Base-by-base conservation (phyloP, 768 basidiomycete species). In the Leccinum rimulosum region DNA sequence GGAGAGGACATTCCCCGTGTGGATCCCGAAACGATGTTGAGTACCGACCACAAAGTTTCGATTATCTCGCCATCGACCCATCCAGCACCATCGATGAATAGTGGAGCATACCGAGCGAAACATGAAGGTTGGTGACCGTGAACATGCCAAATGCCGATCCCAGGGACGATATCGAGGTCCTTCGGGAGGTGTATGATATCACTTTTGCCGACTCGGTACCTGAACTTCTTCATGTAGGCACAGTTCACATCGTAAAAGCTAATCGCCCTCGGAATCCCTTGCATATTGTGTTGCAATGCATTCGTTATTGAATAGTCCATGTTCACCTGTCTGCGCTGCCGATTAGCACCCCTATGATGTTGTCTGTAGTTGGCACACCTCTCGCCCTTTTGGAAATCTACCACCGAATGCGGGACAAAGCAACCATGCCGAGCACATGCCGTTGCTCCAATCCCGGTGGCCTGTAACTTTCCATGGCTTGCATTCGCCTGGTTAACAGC, bases 361-460 rank as follows among this genome's bases (percentile, higher is more conserved):
- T 12, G 4, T 3, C 3, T 25, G 25, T 25, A 25, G 25, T 3
- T 25, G 25, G 36, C 36, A 10, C 11, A 38, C 36, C 36, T 38
- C 4, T 38, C 70, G 0, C 72, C 73, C 31, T 67, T 67, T 38
- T 70, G 69, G 47, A 76, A 70, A 48, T 75, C 70, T 0, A 75
- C 74, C 1, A 72, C 53, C 1, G 64, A 60, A 50, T 72, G 66
- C 0, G 69, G 73, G 25, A 64, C 51, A 68, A 76, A 56, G 33
- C 54, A 59, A 0, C 57, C 43, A 27, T 61, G 54, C 17, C 1
- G 15, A 2, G 50, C 54, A 52, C 54, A 61, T 0, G 54, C 57
- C 2, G 27, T 55, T 1, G 52, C 50, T 3, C 47, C 54, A 1
- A 61, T 38, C 2, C 61, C 50, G 3, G 57, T 59, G 0, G 36